These are phyloP conservation scores for Rhynchospora breviuscula DNA, from an alignment of 176 grass and related monocot species.

Conservation along the genomic window DNA sequence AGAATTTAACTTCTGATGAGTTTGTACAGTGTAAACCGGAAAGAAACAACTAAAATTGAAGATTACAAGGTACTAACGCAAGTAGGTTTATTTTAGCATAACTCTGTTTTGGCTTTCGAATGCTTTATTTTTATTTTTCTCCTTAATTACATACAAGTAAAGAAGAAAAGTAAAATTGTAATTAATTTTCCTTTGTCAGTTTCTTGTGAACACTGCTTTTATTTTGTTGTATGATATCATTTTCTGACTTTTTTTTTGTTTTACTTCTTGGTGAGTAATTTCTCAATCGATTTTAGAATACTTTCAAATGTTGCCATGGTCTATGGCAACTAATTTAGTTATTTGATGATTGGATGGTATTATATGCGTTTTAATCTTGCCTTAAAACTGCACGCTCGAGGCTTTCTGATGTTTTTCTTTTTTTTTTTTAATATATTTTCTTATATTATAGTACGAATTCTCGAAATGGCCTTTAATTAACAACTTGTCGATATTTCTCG, in stretches of 20 bases:
- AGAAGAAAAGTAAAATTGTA: constrained; percentile 4
- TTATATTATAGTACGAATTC: neutral
- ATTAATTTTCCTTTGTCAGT: neutral
- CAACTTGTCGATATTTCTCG: neutral
- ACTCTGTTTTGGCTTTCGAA: neutral
- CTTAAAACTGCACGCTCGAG: neutral
- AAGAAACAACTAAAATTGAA: neutral
- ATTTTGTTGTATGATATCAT: constrained; percentile 2
- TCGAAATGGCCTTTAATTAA: neutral
- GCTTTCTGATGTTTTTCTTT: neutral
- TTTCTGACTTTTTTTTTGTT: neutral
- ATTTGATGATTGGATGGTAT: neutral
- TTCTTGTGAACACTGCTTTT: neutral
- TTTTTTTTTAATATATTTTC: neutral
- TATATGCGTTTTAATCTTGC: neutral
- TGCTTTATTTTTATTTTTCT: neutral
- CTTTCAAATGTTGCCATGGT: neutral
- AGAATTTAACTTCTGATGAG: neutral
- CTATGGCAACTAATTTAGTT: too few relatives aligned
- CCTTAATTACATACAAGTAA: constrained; percentile 11
- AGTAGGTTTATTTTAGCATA: constrained; percentile 14
- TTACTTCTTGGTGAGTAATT: neutral
- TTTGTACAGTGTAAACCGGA: constrained; percentile 15
- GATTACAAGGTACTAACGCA: neutral
- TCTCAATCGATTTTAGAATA: neutral